Evolutionary conservation across 2,329 filamentous ascomycete species (phyloP).

Genomic region (Aspergillus sp.): DNA sequence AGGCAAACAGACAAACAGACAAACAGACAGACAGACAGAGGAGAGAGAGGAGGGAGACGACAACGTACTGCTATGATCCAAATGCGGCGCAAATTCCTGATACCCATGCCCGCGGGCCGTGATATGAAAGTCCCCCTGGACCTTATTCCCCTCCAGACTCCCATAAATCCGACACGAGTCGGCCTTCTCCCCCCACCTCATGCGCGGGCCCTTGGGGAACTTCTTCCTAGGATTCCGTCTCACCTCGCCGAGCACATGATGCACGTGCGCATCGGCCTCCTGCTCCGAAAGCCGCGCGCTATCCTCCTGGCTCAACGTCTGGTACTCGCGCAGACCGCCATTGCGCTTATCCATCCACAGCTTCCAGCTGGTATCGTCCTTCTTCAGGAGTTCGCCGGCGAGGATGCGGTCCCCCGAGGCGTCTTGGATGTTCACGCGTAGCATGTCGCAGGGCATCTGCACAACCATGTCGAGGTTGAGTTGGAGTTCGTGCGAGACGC

Average conservation of each 20-base stretch:
- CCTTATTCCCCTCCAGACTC: constrained; percentile 85
- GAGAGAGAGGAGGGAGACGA: not conserved
- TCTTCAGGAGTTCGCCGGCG: constrained; percentile 63
- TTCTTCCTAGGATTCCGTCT: constrained; percentile 57
- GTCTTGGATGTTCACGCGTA: constrained; percentile 97
- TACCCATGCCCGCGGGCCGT: constrained; percentile 96
- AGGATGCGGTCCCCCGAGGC: constrained; percentile 86
- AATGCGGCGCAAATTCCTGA: constrained; percentile 65
- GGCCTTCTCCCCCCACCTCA: constrained; percentile 47
- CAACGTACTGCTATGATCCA: constrained; percentile 67
- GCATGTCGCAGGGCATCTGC: constrained; percentile 72
- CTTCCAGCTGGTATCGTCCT: constrained; percentile 70
- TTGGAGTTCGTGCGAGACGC: constrained; percentile 76
- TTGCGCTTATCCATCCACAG: constrained; percentile 71
- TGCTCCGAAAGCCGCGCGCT: constrained; percentile 38
- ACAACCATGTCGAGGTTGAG: constrained; percentile 95
- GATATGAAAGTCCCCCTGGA: constrained; percentile 97
- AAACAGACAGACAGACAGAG: too few relatives aligned
- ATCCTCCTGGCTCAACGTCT: constrained; percentile 56
- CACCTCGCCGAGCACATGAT: constrained; percentile 74
- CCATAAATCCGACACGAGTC: constrained; percentile 88
- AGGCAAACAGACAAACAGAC: not conserved
- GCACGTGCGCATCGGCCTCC: constrained; percentile 72
- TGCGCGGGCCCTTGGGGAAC: constrained; percentile 63
- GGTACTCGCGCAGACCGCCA: constrained; percentile 50